Evolutionary conservation across 2,329 filamentous ascomycete genomes (phyloP), one percentile per base, ranked within the genome.

Genomic region (Fusarium cicatricum): DNA sequence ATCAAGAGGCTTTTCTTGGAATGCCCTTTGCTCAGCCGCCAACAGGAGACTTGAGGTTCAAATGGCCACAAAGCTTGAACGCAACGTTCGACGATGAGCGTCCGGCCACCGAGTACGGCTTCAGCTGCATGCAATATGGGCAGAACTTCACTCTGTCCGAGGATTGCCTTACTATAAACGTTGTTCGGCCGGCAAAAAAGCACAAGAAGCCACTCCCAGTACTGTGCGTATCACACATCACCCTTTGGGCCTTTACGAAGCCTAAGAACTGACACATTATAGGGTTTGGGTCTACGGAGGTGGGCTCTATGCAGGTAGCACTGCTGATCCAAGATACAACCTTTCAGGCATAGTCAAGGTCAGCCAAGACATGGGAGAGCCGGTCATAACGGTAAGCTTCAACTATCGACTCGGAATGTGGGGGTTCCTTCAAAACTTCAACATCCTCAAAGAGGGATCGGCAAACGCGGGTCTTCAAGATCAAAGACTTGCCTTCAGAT

Each of bases 251-350:
- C 5, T 8, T 26, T 9, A 32, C 9, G 41, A 50, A 76, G 0
- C 70, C 77, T 2, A 8, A n/a, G 23, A 8, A 31, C 46, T 61
- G 10, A 61, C 19, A 19, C 2, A 11, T 16, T 1, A 12, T 15
- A 69, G 66, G 8, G 68, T 70, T 11, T 90, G 86, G 85, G 84
- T 89, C 21, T 84, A 87, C 60, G 78, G 83, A 11, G 84, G 84
- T 28, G 83, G 82, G 2, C 77, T 85, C 5, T 79, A 75, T 45
- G 73, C 77, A 28, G 85, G 85, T 2, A 75, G 78, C 68, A 68
- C 78, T 61, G 63, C 73, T 57, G 83, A 86, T 55, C 75, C 80
- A 5, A 80, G 85, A 48, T 69, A 67, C 9, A 69, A 69, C 12
- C 47, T 69, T 2, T 68, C 66, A 8, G 66, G 66, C 2, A 68